A percentile compares a stretch with the other conserved stretches of the same genome.
Conservation (phyloP, 2,329 filamentous ascomycete genomes). For the Neofusicoccum kwambonambiense region DNA sequence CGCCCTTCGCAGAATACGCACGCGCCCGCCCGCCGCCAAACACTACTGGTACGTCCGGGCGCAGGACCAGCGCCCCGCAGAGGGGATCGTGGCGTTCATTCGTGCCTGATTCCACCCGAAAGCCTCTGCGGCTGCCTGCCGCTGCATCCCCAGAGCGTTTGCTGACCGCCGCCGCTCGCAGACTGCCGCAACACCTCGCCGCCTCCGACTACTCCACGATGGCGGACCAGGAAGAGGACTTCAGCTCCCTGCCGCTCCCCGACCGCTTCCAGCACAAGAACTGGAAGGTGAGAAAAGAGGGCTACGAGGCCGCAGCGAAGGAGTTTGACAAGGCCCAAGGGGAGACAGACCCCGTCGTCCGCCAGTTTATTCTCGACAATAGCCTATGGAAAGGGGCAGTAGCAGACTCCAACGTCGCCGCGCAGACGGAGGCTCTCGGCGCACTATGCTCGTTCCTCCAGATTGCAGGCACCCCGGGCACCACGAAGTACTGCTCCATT, state of each 20-base stretch:
- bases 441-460: constrained; percentile 91
- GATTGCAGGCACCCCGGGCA: constrained; percentile 78
- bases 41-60: constrained; percentile 10
- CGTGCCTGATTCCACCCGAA: not conserved
- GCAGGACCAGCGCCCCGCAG: not conserved
- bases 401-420: constrained; percentile 92
- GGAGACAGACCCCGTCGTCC: constrained; percentile 81
- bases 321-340: constrained; percentile 81
- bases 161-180: not conserved
- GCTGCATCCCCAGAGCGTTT: not conserved
- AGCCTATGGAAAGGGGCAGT: constrained; percentile 89
- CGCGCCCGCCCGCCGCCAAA: not conserved
- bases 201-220: constrained; percentile 46
- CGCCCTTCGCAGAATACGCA: not conserved
- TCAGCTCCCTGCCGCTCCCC: constrained; percentile 70
- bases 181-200: constrained; percentile 12
- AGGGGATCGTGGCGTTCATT: not conserved
- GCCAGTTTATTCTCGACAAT: constrained; percentile 82
- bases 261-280: constrained; percentile 88
- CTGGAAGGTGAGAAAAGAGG: constrained; percentile 96
- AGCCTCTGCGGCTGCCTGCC: not conserved
- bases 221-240: constrained; percentile 83
- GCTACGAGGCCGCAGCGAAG: constrained; percentile 88
- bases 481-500: constrained; percentile 56
- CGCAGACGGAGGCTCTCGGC: constrained; percentile 87